phyloP scores from a whole-genome alignment of 768 basidiomycete genomes.

The Leccinellum luteum region DNA sequence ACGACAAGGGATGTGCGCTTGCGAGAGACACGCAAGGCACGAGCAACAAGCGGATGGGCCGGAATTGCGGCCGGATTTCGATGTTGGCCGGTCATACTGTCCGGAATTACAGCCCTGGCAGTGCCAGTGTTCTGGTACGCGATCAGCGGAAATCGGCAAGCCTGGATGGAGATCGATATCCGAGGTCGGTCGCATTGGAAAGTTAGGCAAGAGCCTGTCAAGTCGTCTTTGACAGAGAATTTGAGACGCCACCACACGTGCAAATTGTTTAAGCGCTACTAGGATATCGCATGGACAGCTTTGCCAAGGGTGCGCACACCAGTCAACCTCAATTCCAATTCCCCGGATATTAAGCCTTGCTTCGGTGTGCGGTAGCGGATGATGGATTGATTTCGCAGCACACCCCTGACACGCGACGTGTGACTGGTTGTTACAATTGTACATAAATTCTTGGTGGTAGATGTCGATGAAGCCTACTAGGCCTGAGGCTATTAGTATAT shows the following conservation, averaged over 20 bases:
- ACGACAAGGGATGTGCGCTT: neutral
- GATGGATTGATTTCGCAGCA: neutral
- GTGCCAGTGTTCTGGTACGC: neutral
- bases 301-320: neutral
- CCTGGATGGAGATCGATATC: neutral
- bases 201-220: neutral
- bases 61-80: neutral
- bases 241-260: neutral
- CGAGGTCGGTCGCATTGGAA: neutral
- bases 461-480: too few relatives aligned
- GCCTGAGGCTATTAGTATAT: neutral
- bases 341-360: neutral
- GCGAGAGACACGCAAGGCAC: neutral
- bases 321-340: neutral
- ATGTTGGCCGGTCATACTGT: neutral
- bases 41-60: neutral
- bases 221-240: neutral
- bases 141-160: neutral
- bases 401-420: neutral
- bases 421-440: neutral
- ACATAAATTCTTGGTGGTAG: neutral
- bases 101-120: neutral
- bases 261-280: neutral
- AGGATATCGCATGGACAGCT: neutral
- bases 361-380: neutral